phyloP scores from a whole-genome alignment of 345 rosid species.

The Murraya koenigii region DNA sequence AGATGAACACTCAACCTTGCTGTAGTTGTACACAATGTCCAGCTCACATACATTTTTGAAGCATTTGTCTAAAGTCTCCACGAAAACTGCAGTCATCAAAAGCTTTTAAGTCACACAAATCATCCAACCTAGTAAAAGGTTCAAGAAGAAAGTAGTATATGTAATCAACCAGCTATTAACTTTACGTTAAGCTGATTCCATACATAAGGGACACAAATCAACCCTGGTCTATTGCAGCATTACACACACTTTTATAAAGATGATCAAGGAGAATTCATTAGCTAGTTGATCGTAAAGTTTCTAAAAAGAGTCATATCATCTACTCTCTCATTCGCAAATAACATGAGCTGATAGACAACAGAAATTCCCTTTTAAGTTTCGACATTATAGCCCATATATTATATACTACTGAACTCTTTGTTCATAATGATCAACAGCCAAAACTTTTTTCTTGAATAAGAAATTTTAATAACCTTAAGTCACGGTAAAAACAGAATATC shows the following conservation, averaged over 20 bases:
- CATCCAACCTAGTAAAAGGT: conserved; percentile 10
- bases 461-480: not conserved
- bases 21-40: conserved; percentile 79
- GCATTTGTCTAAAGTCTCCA: conserved; percentile 97
- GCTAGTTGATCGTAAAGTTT: not conserved
- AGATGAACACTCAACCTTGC: conserved; percentile 55
- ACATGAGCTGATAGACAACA: not conserved
- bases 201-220: not conserved
- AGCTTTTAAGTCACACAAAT: conserved; percentile 15
- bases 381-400: not conserved
- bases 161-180: not conserved
- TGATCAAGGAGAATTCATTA: not conserved
- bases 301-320: not conserved
- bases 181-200: not conserved
- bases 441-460: not conserved
- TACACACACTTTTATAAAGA: not conserved
- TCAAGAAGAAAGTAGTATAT: not conserved
- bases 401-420: not conserved
- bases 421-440: not conserved
- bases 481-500: not conserved
- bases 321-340: not conserved
- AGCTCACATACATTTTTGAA: conserved; percentile 94
- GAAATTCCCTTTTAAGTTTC: not conserved
- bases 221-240: not conserved
- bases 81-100: conserved; percentile 65